Percentiles rank a stretch among this genome's conserved stretches.
These are phyloP conservation scores for Rhododendron ferrugineum DNA, from an alignment of 148 eudicot species.

Conservation along the genomic window DNA sequence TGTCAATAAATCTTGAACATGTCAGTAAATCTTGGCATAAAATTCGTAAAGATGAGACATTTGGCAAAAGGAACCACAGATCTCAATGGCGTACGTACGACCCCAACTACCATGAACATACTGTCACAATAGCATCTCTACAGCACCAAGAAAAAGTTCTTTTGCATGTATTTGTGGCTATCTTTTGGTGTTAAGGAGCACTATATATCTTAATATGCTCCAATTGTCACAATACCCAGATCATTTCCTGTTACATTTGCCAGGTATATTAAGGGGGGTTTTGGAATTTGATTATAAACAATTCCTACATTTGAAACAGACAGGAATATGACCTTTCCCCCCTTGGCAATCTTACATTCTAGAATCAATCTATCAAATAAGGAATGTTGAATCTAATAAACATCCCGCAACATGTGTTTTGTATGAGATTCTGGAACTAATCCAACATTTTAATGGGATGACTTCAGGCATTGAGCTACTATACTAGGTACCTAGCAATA, in stretches of 20 bases:
- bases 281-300: neutral
- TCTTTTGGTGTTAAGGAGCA: neutral
- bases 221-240: neutral
- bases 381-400: neutral
- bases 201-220: neutral
- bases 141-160: neutral
- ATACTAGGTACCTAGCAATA: neutral
- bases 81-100: neutral
- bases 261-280: neutral
- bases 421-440: neutral
- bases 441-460: neutral
- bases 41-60: neutral
- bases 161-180: neutral
- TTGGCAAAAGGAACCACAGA: neutral
- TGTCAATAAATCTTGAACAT: neutral
- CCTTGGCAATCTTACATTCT: neutral
- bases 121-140: neutral
- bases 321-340: neutral
- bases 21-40: neutral
- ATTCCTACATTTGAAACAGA: neutral
- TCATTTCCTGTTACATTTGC: neutral
- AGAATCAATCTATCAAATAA: neutral
- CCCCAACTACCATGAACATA: neutral
- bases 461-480: neutral
- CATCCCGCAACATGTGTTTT: neutral